Base-by-base conservation (phyloP, 768 basidiomycete genomes). In the Pleurotus platypus region DNA sequence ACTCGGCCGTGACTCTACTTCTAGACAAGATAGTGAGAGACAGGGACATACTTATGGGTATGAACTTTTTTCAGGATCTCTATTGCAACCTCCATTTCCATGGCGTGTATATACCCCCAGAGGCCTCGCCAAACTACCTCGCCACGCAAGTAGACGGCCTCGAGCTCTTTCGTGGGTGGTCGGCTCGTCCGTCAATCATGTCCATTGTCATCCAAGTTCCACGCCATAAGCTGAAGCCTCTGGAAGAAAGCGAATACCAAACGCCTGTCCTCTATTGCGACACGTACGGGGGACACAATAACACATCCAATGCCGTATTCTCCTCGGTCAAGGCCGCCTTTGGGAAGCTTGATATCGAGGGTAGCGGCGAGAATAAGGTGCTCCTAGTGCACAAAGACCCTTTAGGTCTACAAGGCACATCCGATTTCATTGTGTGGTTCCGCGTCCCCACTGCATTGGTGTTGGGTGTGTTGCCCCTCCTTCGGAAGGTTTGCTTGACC, bases 21-120 rank as follows among this genome's bases (percentile, higher is more conserved):
- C 60, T 71, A 26, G 56, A 62, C 8, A 57, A 64, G 9, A 27
- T 63, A 24, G 56, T 58, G 2, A 15, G 39, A 43, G 72, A 73
- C 57, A n/a, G 46, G 38, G 61, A 59, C 16, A 58, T 70, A 45
- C 57, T 66, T 9, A 62, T 72, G 61, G 70, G 67, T n/a, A 61
- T 62, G 6, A 69, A 69, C 50, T 64, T 68, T 58, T 72, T 70
- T 46, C 74, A 77, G 56, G 78, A 79, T 18, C 61, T 79, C 3
- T 68, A 68, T 39, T 71, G 68, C 30, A 69, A 74, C 42, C 65
- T 79, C 3, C 66, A 73, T 55, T 62, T 70, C 16, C 66, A 65
- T 26, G 66, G 69, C 35, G 54, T 78, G 2, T 56, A 68, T 51
- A 58, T 59, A 1, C 60, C 61, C n/a, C 39, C 38, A 6, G 61